A percentile compares a stretch with the other conserved stretches of the same genome.
These are phyloP conservation scores for Nectriaceae sp. DNA, from an alignment of 2,329 filamentous ascomycete genomes.

Conservation along the genomic window DNA sequence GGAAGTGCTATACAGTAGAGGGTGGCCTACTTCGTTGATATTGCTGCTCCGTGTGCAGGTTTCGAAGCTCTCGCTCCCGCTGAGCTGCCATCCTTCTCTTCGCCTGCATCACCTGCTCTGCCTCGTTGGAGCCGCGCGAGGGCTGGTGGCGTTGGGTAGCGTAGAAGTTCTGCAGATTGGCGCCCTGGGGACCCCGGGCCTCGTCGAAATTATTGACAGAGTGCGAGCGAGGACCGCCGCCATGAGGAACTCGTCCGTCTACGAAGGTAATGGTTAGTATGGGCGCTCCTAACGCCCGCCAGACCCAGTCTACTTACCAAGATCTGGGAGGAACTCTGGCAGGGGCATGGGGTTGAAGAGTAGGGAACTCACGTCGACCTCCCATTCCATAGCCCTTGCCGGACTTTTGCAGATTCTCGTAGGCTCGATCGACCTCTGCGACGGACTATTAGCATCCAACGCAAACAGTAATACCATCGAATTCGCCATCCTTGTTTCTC, in stretches of 20 bases:
- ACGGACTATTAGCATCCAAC: slow-evolving; percentile 27
- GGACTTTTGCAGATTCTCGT: slow-evolving; percentile 95
- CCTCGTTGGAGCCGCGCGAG: slow-evolving; percentile 81
- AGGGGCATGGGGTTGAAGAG: slow-evolving; percentile 4
- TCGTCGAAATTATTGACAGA: slow-evolving; percentile 83
- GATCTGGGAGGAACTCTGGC: slow-evolving; percentile 16
- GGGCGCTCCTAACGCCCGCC: slow-evolving; percentile 15
- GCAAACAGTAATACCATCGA: too few relatives aligned
- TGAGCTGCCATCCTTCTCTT: slow-evolving; percentile 99
- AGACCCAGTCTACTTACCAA: slow-evolving; percentile 19
- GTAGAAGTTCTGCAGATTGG: slow-evolving; percentile 89
- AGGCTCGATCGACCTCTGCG: slow-evolving; percentile 90
- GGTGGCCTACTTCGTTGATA: slow-evolving; percentile 98
- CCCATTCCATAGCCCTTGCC: slow-evolving; percentile 82
- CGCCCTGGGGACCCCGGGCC: slow-evolving; percentile 68
- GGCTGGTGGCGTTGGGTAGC: slow-evolving; percentile 89
- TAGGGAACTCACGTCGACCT: slow-evolving; percentile 77
- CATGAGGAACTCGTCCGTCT: slow-evolving; percentile 72
- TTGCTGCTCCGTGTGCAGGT: slow-evolving; percentile 99
- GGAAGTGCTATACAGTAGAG: slow-evolving; percentile 68
- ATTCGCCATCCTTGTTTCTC: too few relatives aligned
- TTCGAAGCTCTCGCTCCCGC: slow-evolving; percentile 97
- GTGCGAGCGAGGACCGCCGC: slow-evolving; percentile 71
- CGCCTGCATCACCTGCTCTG: slow-evolving; percentile 98
- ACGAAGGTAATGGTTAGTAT: slow-evolving; percentile 26